Evolutionary conservation across 352 stramenopile species (phyloP).

Genomic region (Albugo laibachii): DNA sequence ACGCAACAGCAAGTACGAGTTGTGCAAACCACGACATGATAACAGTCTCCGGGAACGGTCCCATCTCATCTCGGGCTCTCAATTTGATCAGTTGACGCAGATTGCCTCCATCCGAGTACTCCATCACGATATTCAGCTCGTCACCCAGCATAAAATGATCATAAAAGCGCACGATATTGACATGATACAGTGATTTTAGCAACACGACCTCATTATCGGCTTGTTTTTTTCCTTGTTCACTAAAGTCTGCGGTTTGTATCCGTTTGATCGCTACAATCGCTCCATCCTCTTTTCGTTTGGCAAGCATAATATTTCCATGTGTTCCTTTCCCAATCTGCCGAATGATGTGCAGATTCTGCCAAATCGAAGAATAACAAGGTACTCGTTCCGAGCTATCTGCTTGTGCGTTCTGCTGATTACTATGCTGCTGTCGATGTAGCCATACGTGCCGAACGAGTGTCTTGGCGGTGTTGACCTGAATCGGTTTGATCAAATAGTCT

Average conservation of each 20-base stretch:
- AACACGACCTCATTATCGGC: constrained; percentile 79
- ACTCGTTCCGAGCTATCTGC: no score
- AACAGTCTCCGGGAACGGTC: constrained; percentile 57
- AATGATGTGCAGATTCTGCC: constrained; percentile 69
- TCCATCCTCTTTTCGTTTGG: constrained; percentile 49
- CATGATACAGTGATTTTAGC: constrained; percentile 77
- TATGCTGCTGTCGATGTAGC: constrained; percentile 48
- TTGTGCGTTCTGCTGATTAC: constrained; percentile 15
- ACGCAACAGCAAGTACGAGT: constrained; percentile 60
- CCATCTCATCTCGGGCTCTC: constrained; percentile 53
- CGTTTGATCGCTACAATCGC: constrained; percentile 73
- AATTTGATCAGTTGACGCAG: constrained; percentile 67
- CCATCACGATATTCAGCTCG: constrained; percentile 81
- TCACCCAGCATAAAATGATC: constrained; percentile 74
- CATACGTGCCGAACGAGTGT: constrained; percentile 77
- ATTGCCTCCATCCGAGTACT: constrained; percentile 71
- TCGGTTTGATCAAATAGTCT: constrained; percentile 82
- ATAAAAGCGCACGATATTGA: constrained; percentile 82
- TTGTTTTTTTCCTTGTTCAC: constrained; percentile 67
- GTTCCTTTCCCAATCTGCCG: constrained; percentile 75
- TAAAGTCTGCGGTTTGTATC: constrained; percentile 57
- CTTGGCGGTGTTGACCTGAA: constrained; percentile 80
- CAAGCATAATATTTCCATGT: constrained; percentile 67
- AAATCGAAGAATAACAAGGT: constrained; percentile 50
- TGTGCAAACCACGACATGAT: constrained; percentile 81